Base-by-base conservation (phyloP, 345 rosid species). In the Passiflora organensis region DNA sequence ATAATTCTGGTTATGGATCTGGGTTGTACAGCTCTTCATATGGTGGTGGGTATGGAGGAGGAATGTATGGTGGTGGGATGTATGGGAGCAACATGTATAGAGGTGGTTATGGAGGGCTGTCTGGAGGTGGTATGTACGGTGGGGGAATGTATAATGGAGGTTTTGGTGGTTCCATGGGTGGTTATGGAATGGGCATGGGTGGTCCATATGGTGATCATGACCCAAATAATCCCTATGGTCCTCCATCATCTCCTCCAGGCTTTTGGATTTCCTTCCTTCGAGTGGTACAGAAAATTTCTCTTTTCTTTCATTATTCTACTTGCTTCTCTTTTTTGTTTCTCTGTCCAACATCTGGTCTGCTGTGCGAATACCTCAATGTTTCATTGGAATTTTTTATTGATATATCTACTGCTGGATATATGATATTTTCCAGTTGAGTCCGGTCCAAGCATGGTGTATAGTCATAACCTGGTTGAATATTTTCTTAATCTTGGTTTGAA, bases 191-290 rank as follows among this genome's bases (percentile, higher is more conserved):
- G 86, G 96, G 98, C 44, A 84, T 3, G 5, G 8, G 75, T 85
- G 75, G 83, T 73, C 95, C 87, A 25, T 80, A 80, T 60, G 97
- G 95, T 56, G 87, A 70, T 69, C 97, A 86, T 76, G 96, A 86
- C 77, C 95, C 89, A 2, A 91, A 88, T 58, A 80, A 89, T 74
- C 97, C 97, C 49, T 77, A 52, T 67, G 91, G 86, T 44, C 76
- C 69, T 63, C 96, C 97, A 24, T 62, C 96, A 32, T 79, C 93
- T 56, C 97, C 99, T n/a, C 99, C 99, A 22, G 86, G 99, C 55
- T 89, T 94, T 65, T 94, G 99, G 99, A 80, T 94, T 59, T 89
- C 97, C 53, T 89, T 94, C 69, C 89, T 89, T 51, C 81, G 74
- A 1, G 95, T 89, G 91, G 99, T 94, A 72, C 68, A 74, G 19